Evolutionary conservation across 306 rosid species (phyloP).

Genomic region (Malus domestica): DNA sequence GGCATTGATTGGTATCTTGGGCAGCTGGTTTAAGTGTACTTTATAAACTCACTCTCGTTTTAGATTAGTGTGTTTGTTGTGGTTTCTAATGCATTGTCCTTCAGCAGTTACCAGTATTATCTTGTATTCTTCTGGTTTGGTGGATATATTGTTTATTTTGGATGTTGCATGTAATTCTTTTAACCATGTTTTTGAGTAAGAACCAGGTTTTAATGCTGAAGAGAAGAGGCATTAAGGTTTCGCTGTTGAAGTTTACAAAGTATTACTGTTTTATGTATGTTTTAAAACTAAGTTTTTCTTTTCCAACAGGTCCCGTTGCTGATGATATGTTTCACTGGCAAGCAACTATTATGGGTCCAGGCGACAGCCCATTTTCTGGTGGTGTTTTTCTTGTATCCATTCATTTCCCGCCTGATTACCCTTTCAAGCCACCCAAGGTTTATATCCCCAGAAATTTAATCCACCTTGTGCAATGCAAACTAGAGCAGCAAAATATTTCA

Average conservation of each 20-base stretch:
- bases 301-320: constrained; percentile 31
- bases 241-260: not conserved
- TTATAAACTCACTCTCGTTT: not conserved
- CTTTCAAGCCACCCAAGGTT: constrained; percentile 60
- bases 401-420: constrained; percentile 58
- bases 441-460: not conserved
- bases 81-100: not conserved
- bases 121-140: not conserved
- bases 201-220: not conserved
- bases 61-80: not conserved
- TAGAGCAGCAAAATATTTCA: not conserved
- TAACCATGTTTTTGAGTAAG: not conserved
- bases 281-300: not conserved
- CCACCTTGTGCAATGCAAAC: not conserved
- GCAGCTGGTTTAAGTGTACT: not conserved
- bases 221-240: not conserved
- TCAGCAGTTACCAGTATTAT: not conserved
- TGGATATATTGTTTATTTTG: not conserved
- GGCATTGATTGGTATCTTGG: not conserved
- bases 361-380: constrained; percentile 50
- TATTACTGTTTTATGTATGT: not conserved
- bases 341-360: constrained; percentile 56
- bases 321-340: constrained; percentile 55
- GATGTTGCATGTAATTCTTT: not conserved
- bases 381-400: constrained; percentile 54